Percentiles rank a stretch among this genome's conserved stretches.
Evolutionary conservation across 78 protist species (phyloP).

Genomic region (Dictyostelium discoideum): DNA sequence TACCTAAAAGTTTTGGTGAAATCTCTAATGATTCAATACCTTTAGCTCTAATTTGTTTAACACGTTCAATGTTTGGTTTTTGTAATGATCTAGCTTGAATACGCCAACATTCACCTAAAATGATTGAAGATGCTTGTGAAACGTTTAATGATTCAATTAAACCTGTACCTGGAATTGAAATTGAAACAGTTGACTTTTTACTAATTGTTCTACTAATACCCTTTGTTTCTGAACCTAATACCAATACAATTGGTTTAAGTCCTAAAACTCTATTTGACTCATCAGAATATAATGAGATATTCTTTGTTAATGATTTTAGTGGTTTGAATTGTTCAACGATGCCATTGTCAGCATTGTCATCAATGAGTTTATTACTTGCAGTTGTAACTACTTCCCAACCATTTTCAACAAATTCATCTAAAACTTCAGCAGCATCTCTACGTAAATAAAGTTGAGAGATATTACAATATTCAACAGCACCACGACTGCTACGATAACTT

Average conservation of each 20-base stretch:
- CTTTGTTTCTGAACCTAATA: conserved; percentile 50
- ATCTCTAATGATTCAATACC: neutral
- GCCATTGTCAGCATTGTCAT: neutral
- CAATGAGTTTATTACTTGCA: neutral
- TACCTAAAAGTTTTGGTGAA: conserved; percentile 22
- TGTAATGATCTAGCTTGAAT: conserved; percentile 28
- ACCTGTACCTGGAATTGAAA: conserved; percentile 64
- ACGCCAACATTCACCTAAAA: conserved; percentile 60
- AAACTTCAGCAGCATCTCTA: neutral
- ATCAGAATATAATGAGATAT: neutral
- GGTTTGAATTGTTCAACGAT: neutral
- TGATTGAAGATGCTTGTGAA: conserved; percentile 52
- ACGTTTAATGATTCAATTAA: conserved; percentile 57
- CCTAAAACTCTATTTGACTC: conserved; percentile 5
- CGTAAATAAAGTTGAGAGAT: neutral
- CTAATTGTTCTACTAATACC: conserved; percentile 19
- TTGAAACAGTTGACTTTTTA: neutral
- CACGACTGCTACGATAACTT: conserved; percentile 50
- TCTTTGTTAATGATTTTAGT: neutral
- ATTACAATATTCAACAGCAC: conserved; percentile 47
- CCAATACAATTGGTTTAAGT: conserved; percentile 15
- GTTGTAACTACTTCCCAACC: conserved; percentile 47
- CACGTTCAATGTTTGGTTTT: neutral
- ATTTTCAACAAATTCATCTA: neutral
- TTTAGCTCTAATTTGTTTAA: neutral